Percentiles rank a stretch among this genome's conserved stretches.
phyloP scores from a whole-genome alignment of 768 basidiomycete genomes.

The Sarcodon sp. region DNA sequence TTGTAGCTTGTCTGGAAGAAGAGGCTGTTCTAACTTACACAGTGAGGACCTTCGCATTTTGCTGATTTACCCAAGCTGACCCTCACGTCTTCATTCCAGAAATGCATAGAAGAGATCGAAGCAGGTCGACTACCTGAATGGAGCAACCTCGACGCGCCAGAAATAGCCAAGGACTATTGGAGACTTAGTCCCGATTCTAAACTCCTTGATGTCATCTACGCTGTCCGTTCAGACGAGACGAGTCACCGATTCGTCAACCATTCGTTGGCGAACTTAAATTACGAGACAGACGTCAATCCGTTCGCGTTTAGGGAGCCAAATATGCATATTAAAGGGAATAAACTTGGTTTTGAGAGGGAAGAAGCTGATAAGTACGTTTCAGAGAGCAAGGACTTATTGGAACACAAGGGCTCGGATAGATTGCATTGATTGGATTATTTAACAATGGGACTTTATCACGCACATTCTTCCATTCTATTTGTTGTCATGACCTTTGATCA shows the following conservation, averaged over 20 bases:
- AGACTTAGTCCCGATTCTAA: constrained; percentile 59
- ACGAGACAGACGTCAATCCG: constrained; percentile 72
- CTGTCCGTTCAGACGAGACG: constrained; percentile 86
- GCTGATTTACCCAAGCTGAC: constrained; percentile 7
- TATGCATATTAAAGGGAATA: constrained; percentile 72
- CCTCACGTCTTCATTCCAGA: constrained; percentile 39
- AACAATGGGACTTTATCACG: background rate
- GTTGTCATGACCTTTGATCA: background rate
- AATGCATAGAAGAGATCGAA: constrained; percentile 72
- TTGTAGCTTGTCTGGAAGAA: constrained; percentile 88
- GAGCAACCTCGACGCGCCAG: constrained; percentile 63
- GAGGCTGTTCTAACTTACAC: constrained; percentile 91
- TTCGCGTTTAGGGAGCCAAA: constrained; percentile 84
- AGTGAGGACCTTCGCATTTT: constrained; percentile 15
- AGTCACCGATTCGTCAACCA: constrained; percentile 96
- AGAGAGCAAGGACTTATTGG: constrained; percentile 45
- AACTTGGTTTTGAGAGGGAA: constrained; percentile 56
- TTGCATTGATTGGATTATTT: background rate
- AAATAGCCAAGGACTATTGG: constrained; percentile 96
- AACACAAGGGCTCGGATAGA: constrained; percentile 10
- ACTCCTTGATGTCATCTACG: constrained; percentile 81
- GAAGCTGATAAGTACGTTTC: constrained; percentile 56
- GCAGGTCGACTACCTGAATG: constrained; percentile 73
- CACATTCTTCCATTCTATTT: background rate
- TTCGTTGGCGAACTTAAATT: constrained; percentile 78